A percentile compares a stretch with the other conserved stretches of the same genome.
These are phyloP conservation scores for Alternaria sp. DNA, from an alignment of 2,329 filamentous ascomycete genomes.

Conservation along the genomic window DNA sequence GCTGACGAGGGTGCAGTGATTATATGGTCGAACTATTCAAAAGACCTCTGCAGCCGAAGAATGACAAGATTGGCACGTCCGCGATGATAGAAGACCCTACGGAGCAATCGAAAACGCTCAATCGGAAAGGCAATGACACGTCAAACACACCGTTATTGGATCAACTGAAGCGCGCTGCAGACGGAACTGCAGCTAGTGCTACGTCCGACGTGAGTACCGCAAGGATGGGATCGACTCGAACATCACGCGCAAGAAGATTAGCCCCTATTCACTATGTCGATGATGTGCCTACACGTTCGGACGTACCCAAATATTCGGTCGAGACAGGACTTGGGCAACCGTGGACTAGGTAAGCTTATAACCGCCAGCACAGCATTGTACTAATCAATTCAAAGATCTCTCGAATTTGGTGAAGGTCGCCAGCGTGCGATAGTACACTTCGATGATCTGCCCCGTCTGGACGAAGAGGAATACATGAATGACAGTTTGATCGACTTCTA, in stretches of 20 bases:
- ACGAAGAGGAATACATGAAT: slow-evolving; percentile 88
- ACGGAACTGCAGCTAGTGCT: background rate
- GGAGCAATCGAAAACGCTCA: background rate
- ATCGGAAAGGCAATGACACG: background rate
- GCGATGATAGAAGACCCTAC: slow-evolving; percentile 5
- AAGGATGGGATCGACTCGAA: slow-evolving; percentile 6
- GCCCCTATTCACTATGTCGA: slow-evolving; percentile 9
- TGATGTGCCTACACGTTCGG: background rate
- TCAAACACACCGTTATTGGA: slow-evolving; percentile 3
- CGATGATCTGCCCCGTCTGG: slow-evolving; percentile 77
- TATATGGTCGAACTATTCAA: slow-evolving; percentile 27
- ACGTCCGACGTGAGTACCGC: background rate
- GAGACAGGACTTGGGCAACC: slow-evolving; percentile 35
- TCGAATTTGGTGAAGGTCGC: slow-evolving; percentile 70
- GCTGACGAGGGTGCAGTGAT: slow-evolving; percentile 17
- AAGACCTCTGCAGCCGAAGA: slow-evolving; percentile 14
- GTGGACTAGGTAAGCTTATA: slow-evolving; percentile 37
- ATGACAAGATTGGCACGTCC: slow-evolving; percentile 21
- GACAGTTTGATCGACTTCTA: slow-evolving; percentile 94
- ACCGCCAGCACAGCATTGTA: background rate
- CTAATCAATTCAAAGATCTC: slow-evolving; percentile 53
- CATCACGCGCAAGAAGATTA: slow-evolving; percentile 21
- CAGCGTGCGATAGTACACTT: slow-evolving; percentile 73
- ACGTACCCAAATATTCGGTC: slow-evolving; percentile 30
- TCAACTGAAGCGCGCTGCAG: background rate